Evolutionary conservation across 108 stramenopile genomes (phyloP).

Genomic region (Cylindrotheca closterium): DNA sequence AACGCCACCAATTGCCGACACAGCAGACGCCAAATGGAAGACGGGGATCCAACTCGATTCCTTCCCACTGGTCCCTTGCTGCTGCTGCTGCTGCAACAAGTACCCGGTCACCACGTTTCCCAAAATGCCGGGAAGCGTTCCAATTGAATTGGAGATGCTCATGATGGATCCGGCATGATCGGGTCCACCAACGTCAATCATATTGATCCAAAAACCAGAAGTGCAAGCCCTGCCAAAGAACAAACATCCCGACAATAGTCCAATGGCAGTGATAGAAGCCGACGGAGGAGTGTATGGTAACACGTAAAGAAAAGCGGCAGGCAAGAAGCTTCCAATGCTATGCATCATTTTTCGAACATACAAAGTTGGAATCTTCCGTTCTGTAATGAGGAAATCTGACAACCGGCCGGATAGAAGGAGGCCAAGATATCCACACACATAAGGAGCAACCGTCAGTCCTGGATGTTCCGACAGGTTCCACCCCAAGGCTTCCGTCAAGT

Average conservation of each 20-base stretch:
- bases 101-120: conserved; percentile 5
- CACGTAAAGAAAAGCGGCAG: conserved; percentile 1
- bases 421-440: conserved; percentile 1
- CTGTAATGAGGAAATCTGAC: background rate
- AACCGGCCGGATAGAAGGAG: background rate
- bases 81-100: conserved; percentile 1
- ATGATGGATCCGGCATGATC: conserved; percentile 4
- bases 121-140: conserved; percentile 1
- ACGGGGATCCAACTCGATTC: conserved; percentile 1
- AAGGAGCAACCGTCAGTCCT: background rate
- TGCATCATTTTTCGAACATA: background rate
- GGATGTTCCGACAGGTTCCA: background rate
- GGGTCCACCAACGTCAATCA: conserved; percentile 8
- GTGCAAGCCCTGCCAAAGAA: conserved; percentile 6
- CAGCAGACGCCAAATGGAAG: background rate
- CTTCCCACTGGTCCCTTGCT: too few relatives aligned
- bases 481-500: conserved; percentile 1
- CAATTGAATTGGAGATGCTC: conserved; percentile 5
- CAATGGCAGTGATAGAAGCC: background rate
- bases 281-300: background rate
- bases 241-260: background rate
- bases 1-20: background rate
- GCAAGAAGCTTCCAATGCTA: conserved; percentile 1
- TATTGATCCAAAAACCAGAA: conserved; percentile 7
- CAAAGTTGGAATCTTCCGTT: background rate